Evolutionary conservation across 2,329 filamentous ascomycete species (phyloP), one percentile per base, ranked within the genome.

Genomic region (Diaporthe sp.): DNA sequence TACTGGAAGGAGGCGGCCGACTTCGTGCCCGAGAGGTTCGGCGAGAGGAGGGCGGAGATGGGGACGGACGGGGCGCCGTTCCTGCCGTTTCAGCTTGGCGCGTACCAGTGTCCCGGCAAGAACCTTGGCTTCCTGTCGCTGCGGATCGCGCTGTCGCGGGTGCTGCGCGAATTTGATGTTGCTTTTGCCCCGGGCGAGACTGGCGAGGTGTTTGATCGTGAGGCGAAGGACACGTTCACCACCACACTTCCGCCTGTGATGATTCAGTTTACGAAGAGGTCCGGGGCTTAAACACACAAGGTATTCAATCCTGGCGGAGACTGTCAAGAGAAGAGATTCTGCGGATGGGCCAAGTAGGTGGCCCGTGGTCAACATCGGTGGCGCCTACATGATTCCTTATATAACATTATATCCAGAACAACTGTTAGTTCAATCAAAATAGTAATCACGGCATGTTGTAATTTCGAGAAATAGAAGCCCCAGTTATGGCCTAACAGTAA

Each of bases 11-110:
- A 55, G 47, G 76, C 79, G 1, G 39, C 73, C 12, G 72, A 76
- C 5, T 81, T 79, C 53, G 76, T 80, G 25, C 79, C 79, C 4
- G 79, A 81, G 75, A 56, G 79, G 58, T 81, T 65, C 30, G 58
- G 58, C 56, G 70, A 72, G 58, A 44, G 47, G 58, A 76, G 73
- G 6, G 73, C 58, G 3, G 78, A 78, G 71, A 71, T 81, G 75
- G 74, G 74, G 9, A 80, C 78, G 2, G 75, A 78, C 17, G 73
- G 27, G 15, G 71, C 76, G 4, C 77, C 78, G 0, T 80, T 75
- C 53, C 63, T 80, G 17, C 78, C 79, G 1, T 81, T 79, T 50
- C 71, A 63, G n/a, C 44, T 69, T 0, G 79, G 78, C 75, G 47
- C 73, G 1, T 79, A 76, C 32, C 37, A 56, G 13, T 81, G 79